These are phyloP conservation scores for Ophiostoma himal-ulmi DNA, from an alignment of 2,329 filamentous ascomycete genomes.

Conservation along the genomic window DNA sequence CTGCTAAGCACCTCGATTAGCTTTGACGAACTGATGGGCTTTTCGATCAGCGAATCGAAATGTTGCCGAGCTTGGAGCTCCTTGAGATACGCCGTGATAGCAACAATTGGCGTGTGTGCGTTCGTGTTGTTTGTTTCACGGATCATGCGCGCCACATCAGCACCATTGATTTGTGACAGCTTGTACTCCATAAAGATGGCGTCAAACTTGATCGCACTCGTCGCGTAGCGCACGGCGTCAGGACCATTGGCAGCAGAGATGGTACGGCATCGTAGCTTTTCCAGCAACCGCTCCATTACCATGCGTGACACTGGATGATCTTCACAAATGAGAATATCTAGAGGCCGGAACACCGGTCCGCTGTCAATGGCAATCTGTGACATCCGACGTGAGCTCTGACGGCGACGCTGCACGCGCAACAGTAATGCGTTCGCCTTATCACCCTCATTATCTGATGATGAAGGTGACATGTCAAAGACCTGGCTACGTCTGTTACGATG, in stretches of 20 bases:
- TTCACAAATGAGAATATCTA: constrained; percentile 94
- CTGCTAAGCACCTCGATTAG: constrained; percentile 80
- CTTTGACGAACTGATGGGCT: constrained; percentile 90
- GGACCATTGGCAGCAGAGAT: constrained; percentile 86
- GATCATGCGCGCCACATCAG: constrained; percentile 95
- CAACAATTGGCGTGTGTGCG: constrained; percentile 88
- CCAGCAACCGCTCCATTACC: constrained; percentile 97
- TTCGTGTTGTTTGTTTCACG: constrained; percentile 95
- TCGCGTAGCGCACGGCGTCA: constrained; percentile 86
- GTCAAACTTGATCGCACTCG: constrained; percentile 97
- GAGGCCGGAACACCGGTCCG: constrained; percentile 79
- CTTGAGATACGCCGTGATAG: constrained; percentile 96
- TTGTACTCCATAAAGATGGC: constrained; percentile 98
- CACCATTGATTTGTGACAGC: constrained; percentile 87
- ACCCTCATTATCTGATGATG: constrained; percentile 94
- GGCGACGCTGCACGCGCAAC: constrained; percentile 82
- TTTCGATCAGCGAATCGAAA: constrained; percentile 92
- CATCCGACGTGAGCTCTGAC: constrained; percentile 91
- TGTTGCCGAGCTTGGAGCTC: constrained; percentile 92
- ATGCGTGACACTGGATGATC: constrained; percentile 94
- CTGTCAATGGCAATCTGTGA: constrained; percentile 77
- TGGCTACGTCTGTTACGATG: constrained; percentile 91
- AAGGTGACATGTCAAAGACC: constrained; percentile 92
- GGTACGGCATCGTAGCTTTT: constrained; percentile 90
- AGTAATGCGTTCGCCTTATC: constrained; percentile 73